Percentiles rank a stretch among this genome's conserved stretches.
Conservation (phyloP, 345 rosid species). For the Citrus cavaleriei region DNA sequence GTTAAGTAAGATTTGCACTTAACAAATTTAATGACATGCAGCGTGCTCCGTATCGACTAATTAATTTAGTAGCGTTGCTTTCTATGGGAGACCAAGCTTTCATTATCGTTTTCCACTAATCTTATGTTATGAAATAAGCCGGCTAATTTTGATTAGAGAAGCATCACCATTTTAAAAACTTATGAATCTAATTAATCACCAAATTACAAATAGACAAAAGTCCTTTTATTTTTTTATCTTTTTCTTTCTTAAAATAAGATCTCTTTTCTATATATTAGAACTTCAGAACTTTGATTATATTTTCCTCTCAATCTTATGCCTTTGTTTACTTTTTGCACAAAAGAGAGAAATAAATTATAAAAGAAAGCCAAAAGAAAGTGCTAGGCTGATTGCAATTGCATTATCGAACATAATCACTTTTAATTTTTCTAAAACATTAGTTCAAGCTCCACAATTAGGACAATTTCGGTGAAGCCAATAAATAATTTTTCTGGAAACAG, state of each 20-base stretch:
- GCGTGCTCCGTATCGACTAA: background rate
- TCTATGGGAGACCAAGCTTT: background rate
- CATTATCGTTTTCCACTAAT: background rate
- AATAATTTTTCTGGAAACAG: background rate
- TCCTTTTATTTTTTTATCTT: background rate
- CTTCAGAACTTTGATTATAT: background rate
- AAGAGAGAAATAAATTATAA: background rate
- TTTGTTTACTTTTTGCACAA: background rate
- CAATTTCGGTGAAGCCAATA: background rate
- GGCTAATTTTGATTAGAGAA: background rate
- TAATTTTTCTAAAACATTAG: background rate
- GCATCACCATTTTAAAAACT: too few species aligned
- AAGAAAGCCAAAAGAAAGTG: background rate
- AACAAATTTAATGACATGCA: background rate
- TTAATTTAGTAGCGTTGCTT: background rate
- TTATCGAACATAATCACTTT: background rate
- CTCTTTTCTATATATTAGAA: too few species aligned
- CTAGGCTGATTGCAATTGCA: too few species aligned
- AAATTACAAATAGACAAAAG: background rate
- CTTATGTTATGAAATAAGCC: background rate
- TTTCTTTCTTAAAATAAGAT: too few species aligned
- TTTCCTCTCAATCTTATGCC: background rate
- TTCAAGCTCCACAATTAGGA: background rate
- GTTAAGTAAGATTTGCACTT: background rate
- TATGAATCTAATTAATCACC: background rate